These are phyloP conservation scores for Maudiozyma serrabonitensis DNA, from an alignment of 805 yeast genomes.

Conservation along the genomic window DNA sequence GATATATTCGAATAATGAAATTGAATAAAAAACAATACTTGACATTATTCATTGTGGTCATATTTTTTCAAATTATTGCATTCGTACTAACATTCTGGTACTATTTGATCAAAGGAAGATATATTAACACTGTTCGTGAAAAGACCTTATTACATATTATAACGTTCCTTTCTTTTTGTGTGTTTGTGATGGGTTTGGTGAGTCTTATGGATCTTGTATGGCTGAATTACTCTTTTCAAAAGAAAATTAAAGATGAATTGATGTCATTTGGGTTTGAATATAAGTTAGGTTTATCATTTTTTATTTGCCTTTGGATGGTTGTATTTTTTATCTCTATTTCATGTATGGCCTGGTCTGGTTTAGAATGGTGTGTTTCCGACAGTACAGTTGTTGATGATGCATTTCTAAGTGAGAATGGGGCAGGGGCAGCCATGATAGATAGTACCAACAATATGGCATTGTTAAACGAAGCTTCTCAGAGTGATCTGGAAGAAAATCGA, in stretches of 20 bases:
- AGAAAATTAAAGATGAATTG: conserved; percentile 17
- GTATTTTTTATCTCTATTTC: conserved; percentile 15
- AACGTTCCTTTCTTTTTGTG: conserved; percentile 17
- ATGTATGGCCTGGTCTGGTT: conserved; percentile 26
- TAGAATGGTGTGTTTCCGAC: conserved; percentile 27
- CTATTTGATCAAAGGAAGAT: conserved; percentile 20
- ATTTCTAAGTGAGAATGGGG: neutral
- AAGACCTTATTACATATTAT: conserved; percentile 15
- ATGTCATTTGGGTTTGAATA: conserved; percentile 21
- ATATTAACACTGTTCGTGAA: conserved; percentile 14
- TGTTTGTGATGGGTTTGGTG: conserved; percentile 16
- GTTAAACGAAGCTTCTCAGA: neutral
- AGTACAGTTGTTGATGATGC: neutral
- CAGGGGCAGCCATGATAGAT: neutral
- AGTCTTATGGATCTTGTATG: conserved; percentile 11
- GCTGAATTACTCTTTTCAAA: conserved; percentile 13
- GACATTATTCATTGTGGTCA: conserved; percentile 11
- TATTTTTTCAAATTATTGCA: conserved; percentile 7
- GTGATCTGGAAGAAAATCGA: conserved; percentile 1
- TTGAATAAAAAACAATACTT: conserved; percentile 13
- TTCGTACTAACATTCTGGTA: conserved; percentile 17
- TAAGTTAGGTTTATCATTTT: conserved; percentile 21
- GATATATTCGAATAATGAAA: conserved; percentile 8
- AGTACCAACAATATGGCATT: neutral
- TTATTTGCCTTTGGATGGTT: conserved; percentile 15